Conservation (phyloP, 2,329 filamentous ascomycete species). For the Rutstroemia sp. region DNA sequence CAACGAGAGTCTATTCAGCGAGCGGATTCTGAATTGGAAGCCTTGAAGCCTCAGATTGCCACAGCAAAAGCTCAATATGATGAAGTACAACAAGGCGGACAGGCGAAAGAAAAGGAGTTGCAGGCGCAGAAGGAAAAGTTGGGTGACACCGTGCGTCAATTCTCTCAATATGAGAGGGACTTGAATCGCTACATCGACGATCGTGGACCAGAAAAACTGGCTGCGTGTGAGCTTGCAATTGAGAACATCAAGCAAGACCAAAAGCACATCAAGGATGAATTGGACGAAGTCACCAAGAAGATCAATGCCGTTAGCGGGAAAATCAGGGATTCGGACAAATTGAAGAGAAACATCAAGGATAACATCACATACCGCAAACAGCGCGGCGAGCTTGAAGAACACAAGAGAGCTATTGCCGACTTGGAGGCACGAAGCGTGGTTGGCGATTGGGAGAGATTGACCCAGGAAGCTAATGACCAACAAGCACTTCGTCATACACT, state of each 20-base stretch:
- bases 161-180: conserved; percentile 66
- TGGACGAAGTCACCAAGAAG: conserved; percentile 56
- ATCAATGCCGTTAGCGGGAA: conserved; percentile 74
- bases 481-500: conserved; percentile 63
- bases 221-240: conserved; percentile 62
- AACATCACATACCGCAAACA: conserved; percentile 82
- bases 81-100: conserved; percentile 65
- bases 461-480: conserved; percentile 58
- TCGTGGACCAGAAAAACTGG: conserved; percentile 66
- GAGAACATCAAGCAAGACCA: conserved; percentile 60
- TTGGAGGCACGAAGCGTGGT: conserved; percentile 74
- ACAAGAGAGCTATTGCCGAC: conserved; percentile 63
- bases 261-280: conserved; percentile 57
- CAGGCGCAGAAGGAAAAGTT: conserved; percentile 65
- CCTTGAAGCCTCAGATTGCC: conserved; percentile 66
- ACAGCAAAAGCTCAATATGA: conserved; percentile 71
- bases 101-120: conserved; percentile 63
- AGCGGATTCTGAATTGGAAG: conserved; percentile 65
- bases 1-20: conserved; percentile 63
- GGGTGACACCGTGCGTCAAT: conserved; percentile 66
- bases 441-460: conserved; percentile 71
- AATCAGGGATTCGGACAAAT: conserved; percentile 70
- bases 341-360: conserved; percentile 79
- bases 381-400: conserved; percentile 56
- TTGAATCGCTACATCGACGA: conserved; percentile 74